These are phyloP conservation scores for Microthlaspi erraticum DNA, from an alignment of 345 rosid species.

Conservation along the genomic window DNA sequence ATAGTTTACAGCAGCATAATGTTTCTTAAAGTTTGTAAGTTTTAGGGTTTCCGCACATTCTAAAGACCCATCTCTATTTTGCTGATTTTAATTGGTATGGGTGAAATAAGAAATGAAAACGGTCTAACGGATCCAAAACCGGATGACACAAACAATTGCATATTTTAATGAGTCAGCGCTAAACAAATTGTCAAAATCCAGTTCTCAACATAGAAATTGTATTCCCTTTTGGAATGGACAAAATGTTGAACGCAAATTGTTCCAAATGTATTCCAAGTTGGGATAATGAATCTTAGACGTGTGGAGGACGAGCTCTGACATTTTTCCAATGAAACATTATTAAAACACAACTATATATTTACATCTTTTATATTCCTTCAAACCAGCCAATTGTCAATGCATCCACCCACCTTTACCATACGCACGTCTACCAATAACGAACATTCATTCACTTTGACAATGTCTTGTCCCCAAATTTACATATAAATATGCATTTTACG, in stretches of 20 bases:
- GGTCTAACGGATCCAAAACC: no score
- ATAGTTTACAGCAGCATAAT: no score
- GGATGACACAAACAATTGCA: neutral
- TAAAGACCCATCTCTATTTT: neutral
- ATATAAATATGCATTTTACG: slow-evolving; percentile 31
- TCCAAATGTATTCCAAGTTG: slow-evolving; percentile 26
- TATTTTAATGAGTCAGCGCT: neutral
- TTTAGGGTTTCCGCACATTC: neutral
- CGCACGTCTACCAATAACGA: slow-evolving; percentile 25
- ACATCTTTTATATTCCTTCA: neutral
- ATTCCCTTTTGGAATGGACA: neutral
- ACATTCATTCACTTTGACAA: slow-evolving; percentile 20
- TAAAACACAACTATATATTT: neutral
- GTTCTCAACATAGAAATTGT: neutral
- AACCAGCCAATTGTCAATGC: slow-evolving; percentile 8
- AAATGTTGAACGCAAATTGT: neutral
- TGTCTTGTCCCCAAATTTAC: neutral
- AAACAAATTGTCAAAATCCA: slow-evolving; percentile 2
- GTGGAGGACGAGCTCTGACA: slow-evolving; percentile 1
- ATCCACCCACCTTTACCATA: neutral
- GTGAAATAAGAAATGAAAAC: no score
- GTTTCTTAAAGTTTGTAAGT: no score
- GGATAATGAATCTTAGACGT: slow-evolving; percentile 21
- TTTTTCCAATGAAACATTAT: neutral
- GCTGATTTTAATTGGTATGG: no score